Percentiles rank a stretch among this genome's conserved stretches.
Conservation (phyloP, 2,329 filamentous ascomycete species). For the Didymella pomorum region DNA sequence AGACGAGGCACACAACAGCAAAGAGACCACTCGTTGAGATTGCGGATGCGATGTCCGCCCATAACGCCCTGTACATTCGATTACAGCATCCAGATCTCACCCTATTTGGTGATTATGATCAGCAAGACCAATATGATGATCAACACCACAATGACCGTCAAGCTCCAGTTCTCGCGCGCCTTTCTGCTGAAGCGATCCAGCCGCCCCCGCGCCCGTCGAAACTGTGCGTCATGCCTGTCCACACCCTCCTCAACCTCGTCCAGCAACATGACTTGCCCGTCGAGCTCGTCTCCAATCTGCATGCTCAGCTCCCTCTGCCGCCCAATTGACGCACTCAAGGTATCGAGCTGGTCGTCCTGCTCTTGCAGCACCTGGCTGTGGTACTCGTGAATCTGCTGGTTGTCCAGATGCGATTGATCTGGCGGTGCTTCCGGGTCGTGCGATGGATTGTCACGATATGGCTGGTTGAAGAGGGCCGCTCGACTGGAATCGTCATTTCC, state of each 20-base stretch:
- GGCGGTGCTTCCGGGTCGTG: constrained; percentile 49
- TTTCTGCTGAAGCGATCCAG: constrained; percentile 76
- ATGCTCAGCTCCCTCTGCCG: constrained; percentile 92
- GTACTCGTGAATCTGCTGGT: constrained; percentile 86
- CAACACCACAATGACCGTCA: constrained; percentile 79
- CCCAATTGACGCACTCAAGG: constrained; percentile 82
- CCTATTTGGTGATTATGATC: constrained; percentile 69
- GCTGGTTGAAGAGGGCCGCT: constrained; percentile 63
- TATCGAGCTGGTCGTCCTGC: constrained; percentile 93
- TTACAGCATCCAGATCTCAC: neutral
- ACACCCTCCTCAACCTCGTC: constrained; percentile 87
- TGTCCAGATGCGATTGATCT: constrained; percentile 69
- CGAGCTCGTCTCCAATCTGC: constrained; percentile 95
- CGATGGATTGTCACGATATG: constrained; percentile 75
- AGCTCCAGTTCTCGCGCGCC: constrained; percentile 86
- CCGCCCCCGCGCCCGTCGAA: constrained; percentile 77
- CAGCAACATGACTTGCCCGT: constrained; percentile 85
- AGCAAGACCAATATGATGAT: constrained; percentile 84
- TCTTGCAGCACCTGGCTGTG: constrained; percentile 83
- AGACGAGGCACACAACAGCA: constrained; percentile 1
- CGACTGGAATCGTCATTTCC: constrained; percentile 58
- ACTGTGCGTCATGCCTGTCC: constrained; percentile 78
- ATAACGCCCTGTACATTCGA: constrained; percentile 4
- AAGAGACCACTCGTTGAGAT: neutral
- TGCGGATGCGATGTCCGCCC: neutral